Base-by-base conservation (phyloP, 108 stramenopile species). In the Epipyxis sp. region DNA sequence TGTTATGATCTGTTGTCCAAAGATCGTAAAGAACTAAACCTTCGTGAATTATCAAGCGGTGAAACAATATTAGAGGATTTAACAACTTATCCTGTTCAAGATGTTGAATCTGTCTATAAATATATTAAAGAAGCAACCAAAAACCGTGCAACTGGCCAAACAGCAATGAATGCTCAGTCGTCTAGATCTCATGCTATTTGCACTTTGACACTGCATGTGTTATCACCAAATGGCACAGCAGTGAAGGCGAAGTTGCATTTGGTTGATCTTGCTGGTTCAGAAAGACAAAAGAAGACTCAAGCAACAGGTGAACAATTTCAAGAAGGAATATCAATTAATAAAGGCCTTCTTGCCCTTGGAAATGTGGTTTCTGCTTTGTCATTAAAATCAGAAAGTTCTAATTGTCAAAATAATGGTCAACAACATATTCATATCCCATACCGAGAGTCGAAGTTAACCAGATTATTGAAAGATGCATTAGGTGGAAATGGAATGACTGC, bases 401-500 rank as follows among this genome's bases (percentile, higher is more conserved):
- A 65, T 37, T 20, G 25, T 25, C 20, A 65, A 25, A 65, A 29
- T 32, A 82, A 85, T 32, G 76, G 76, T 62, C 35, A 54, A 81
- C 13, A 35, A 6, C 69, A 20, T 45, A 39, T 67, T n/a, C 91
- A 91, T 61, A 79, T 91, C 16, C 90, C 90, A 1, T 93, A 92
- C 78, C 81, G 92, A 40, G 94, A 97, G 79, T 94, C 94, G 29
- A 94, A 94, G 79, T 84, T 99, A 29, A 98, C 97, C n/a, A 87
- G 95, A 39, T 79, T 99, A 34, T 81, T 99, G 65, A 91, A 92
- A 74, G 96, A 97, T 88, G 92, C 94, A 0, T 77, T 99, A 16
- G 98, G 98, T 41, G 98, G 98, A 2, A 97, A 97, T 80, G 91
- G 92, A 78, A 90, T 92, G 69, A 97, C 96, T 6, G 58, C 76